Percentiles rank a stretch among this genome's conserved stretches.
Evolutionary conservation across 768 basidiomycete genomes (phyloP).

Genomic region (Russula sp.): DNA sequence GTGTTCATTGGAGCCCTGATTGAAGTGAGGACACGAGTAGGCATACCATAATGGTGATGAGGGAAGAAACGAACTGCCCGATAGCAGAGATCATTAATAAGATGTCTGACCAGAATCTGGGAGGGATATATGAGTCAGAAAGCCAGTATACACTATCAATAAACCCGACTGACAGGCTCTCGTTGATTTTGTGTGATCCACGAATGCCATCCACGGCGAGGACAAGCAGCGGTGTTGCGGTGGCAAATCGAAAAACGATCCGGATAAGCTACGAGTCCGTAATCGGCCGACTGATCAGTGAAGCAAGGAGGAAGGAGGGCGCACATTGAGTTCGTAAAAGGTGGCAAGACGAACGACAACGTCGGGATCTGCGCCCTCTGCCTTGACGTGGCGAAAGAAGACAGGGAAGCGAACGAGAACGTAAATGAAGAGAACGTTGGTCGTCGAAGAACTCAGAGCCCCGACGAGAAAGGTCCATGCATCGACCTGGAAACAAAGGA

Average conservation of each 20-base stretch:
- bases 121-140: not conserved
- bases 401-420: conserved; percentile 63
- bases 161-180: conserved; percentile 43
- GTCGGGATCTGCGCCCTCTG: conserved; percentile 64
- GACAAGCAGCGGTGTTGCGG: conserved; percentile 60
- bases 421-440: conserved; percentile 63
- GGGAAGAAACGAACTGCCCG: conserved; percentile 72
- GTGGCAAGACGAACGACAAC: conserved; percentile 68
- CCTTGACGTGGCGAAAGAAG: conserved; percentile 64
- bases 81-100: conserved; percentile 64
- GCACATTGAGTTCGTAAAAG: conserved; percentile 73
- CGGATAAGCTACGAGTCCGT: conserved; percentile 46
- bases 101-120: conserved; percentile 41
- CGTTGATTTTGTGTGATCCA: conserved; percentile 42
- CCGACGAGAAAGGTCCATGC: conserved; percentile 76
- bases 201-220: conserved; percentile 59
- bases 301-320: conserved; percentile 24
- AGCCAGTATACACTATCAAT: not conserved
- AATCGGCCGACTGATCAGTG: not conserved
- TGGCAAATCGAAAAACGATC: conserved; percentile 68
- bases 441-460: conserved; percentile 54
- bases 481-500: conserved; percentile 40
- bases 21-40: not conserved
- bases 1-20: not conserved
- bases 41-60: conserved; percentile 69